phyloP scores from a whole-genome alignment of 176 grass and related monocot species.

The Aegilops tauschii region DNA sequence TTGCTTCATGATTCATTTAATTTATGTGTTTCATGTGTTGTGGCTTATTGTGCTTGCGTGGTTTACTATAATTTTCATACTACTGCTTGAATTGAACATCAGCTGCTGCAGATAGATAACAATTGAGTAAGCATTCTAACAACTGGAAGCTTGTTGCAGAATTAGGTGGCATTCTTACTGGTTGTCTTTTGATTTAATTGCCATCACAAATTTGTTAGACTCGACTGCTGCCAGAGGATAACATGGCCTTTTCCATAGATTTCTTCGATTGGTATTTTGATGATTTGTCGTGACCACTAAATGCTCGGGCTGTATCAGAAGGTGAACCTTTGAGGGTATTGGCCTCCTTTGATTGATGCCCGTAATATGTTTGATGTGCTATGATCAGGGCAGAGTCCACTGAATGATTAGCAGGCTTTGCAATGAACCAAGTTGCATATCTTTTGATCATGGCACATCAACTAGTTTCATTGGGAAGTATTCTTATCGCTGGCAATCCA shows the following conservation, averaged over 20 bases:
- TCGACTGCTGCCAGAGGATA: constrained; percentile 50
- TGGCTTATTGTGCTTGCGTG: constrained; percentile 3
- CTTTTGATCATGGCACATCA: constrained; percentile 46
- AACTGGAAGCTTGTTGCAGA: constrained; percentile 83
- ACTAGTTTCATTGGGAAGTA: constrained; percentile 45
- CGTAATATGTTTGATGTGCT: constrained; percentile 21
- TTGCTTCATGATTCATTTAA: constrained; percentile 1
- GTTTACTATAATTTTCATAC: constrained; percentile 22
- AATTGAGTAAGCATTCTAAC: constrained; percentile 35
- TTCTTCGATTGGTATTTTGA: constrained; percentile 40
- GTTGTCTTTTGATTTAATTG: constrained; percentile 74
- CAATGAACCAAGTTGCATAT: constrained; percentile 37
- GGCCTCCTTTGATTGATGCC: constrained; percentile 35
- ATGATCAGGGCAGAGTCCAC: constrained; percentile 15
- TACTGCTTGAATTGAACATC: constrained; percentile 38
- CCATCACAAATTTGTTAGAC: constrained; percentile 55
- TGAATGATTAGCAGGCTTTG: constrained; percentile 40
- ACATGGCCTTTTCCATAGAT: constrained; percentile 30
- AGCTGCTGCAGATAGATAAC: constrained; percentile 57
- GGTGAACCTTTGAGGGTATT: constrained; percentile 38
- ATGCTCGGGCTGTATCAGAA: constrained; percentile 45
- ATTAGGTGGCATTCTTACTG: constrained; percentile 65
- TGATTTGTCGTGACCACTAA: constrained; percentile 29
- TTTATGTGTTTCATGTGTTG: constrained; percentile 15
- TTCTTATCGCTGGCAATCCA: constrained; percentile 38